Percentiles rank a stretch among this genome's conserved stretches.
These are phyloP conservation scores for Neurospora pannonica DNA, from an alignment of 495 filamentous ascomycete species.

Conservation along the genomic window DNA sequence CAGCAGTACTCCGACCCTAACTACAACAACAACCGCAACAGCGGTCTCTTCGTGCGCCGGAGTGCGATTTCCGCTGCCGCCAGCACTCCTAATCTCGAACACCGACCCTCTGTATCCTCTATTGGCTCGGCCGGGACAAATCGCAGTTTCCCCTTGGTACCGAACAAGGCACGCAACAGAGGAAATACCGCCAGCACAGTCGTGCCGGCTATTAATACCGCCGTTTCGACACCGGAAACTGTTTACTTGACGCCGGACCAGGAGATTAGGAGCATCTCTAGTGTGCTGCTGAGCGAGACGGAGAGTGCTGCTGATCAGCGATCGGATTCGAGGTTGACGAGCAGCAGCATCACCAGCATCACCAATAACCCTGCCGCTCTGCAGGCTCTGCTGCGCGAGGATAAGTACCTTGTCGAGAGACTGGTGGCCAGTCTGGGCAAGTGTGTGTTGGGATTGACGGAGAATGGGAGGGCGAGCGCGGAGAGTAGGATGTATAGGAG, in stretches of 20 bases:
- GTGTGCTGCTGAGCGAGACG: conserved; percentile 31
- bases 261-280: conserved; percentile 31
- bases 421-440: conserved; percentile 65
- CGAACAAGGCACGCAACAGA: conserved; percentile 32
- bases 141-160: conserved; percentile 42
- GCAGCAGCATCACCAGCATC: conserved; percentile 5
- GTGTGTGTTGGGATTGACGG: conserved; percentile 60
- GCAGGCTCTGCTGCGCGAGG: conserved; percentile 52
- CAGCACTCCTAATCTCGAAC: conserved; percentile 14
- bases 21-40: conserved; percentile 8
- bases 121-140: conserved; percentile 39
- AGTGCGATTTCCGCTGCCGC: conserved; percentile 26
- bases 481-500: conserved; percentile 55
- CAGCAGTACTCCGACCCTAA: not conserved
- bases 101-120: conserved; percentile 42
- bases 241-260: conserved; percentile 19
- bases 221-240: conserved; percentile 30
- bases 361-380: conserved; percentile 22
- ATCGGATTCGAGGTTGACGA: not conserved
- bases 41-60: conserved; percentile 20
- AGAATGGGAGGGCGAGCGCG: conserved; percentile 46
- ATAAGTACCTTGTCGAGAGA: conserved; percentile 66
- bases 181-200: not conserved
- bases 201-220: conserved; percentile 18
- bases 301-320: conserved; percentile 18